phyloP scores from a whole-genome alignment of 1,139 yeast genomes.

The Zhuliangozyma parablackwelliae region DNA sequence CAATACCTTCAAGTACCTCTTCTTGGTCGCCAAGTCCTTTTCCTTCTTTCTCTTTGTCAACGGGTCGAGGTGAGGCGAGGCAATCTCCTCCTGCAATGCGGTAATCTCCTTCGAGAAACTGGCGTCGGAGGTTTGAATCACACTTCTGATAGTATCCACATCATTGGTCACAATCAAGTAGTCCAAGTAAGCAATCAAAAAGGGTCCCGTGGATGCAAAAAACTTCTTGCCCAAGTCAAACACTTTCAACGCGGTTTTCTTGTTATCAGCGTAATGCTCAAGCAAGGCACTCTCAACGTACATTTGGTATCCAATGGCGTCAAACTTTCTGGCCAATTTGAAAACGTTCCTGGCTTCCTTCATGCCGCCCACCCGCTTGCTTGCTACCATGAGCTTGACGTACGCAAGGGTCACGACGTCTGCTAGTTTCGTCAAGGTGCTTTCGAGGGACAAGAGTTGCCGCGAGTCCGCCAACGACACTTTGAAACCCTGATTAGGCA shows the following conservation, averaged over 20 bases:
- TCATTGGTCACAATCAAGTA: slow-evolving; percentile 72
- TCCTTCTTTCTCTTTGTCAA: slow-evolving; percentile 22
- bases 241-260: slow-evolving; percentile 69
- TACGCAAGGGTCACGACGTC: slow-evolving; percentile 48
- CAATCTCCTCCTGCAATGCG: slow-evolving; percentile 15
- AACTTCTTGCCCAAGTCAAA: slow-evolving; percentile 67
- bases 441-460: slow-evolving; percentile 8
- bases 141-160: slow-evolving; percentile 74
- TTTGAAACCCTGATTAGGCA: background rate
- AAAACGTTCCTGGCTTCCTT: slow-evolving; percentile 70
- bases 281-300: slow-evolving; percentile 79
- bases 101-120: slow-evolving; percentile 35
- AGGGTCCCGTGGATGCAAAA: slow-evolving; percentile 54
- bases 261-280: slow-evolving; percentile 67
- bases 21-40: slow-evolving; percentile 19
- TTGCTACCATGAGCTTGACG: slow-evolving; percentile 55
- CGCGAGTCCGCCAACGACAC: slow-evolving; percentile 10
- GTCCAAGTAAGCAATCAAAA: slow-evolving; percentile 64
- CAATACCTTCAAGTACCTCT: slow-evolving; percentile 20
- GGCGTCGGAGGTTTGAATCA: slow-evolving; percentile 59
- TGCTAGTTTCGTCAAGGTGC: slow-evolving; percentile 18
- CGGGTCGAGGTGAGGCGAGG: slow-evolving; percentile 13
- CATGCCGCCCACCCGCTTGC: slow-evolving; percentile 60
- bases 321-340: slow-evolving; percentile 52
- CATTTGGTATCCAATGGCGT: slow-evolving; percentile 63